Base-by-base conservation (phyloP, 1,139 yeast species). In the Saccharomyces hybrid region DNA sequence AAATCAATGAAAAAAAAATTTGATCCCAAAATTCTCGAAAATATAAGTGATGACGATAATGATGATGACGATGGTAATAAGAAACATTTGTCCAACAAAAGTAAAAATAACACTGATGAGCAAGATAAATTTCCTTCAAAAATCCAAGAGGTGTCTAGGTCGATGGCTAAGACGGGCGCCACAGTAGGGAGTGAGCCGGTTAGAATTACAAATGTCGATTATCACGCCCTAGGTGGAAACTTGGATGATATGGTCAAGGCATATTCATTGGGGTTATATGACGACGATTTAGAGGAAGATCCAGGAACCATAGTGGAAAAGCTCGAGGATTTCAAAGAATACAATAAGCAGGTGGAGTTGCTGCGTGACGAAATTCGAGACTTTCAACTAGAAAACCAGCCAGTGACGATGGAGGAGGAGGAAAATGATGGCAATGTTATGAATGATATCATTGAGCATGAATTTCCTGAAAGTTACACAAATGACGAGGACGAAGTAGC, bases 181-280 rank as follows among this genome's bases (percentile, higher is more conserved):
- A 38, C 44, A 7, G 3, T 16, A 38, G 44, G 16, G 13, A 55
- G 57, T 26, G 58, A 54, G 20, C 52, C 55, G n/a, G 56, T 59
- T 9, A 55, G 56, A 23, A 58, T 57, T 9, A 69, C 71, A 4
- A 58, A 57, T 26, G 63, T 79, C 7, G 83, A 80, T 57, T 79
- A 73, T 59, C 69, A 64, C 11, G 60, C 73, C 5, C 59, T 80
- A 50, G 75, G 74, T 34, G 71, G 71, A 49, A 77, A 80, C 57
- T 55, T 78, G 59, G 84, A 82, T 52, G 74, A 79, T 3, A 80
- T 83, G 85, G 86, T 81, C 0, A 74, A 75, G 55, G 86, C 85
- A 0, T 83, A 83, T 59, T 71, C 75, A n/a, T 61, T 76, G 48
- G 88, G 87, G 1, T 66, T 78, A 61, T 83, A 81, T 62, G 85